These are phyloP conservation scores for Solanum etuberosum DNA, from an alignment of 257 asterid genomes.

Conservation along the genomic window DNA sequence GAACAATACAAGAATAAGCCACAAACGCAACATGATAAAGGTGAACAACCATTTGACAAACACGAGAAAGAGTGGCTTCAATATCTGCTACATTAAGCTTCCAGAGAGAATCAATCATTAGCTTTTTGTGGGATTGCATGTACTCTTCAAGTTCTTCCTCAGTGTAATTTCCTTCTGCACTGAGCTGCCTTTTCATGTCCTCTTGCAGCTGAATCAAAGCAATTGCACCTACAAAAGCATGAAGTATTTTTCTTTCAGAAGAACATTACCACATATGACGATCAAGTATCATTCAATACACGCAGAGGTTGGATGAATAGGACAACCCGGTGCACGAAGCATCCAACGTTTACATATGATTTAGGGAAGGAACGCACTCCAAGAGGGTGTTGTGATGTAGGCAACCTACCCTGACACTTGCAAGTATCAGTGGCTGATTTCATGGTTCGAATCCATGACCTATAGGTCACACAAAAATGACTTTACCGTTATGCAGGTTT, in stretches of 20 bases:
- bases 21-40: conserved; percentile 1
- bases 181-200: conserved; percentile 85
- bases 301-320: not conserved
- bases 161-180: conserved; percentile 76
- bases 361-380: not conserved
- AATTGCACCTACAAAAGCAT: conserved; percentile 61
- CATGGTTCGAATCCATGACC: not conserved
- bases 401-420: not conserved
- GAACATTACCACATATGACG: not conserved
- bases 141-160: conserved; percentile 88
- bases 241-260: not conserved
- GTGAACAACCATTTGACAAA: conserved; percentile 85
- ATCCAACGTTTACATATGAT: not conserved
- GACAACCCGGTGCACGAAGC: not conserved
- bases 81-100: conserved; percentile 99
- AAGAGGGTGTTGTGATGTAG: not conserved
- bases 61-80: conserved; percentile 85
- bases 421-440: not conserved
- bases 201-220: conserved; percentile 96
- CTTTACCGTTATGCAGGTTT: not conserved
- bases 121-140: conserved; percentile 87
- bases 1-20: not conserved
- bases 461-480: not conserved
- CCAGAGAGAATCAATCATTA: conserved; percentile 97
- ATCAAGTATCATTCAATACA: not conserved